Conservation (phyloP, 1,284 basidiomycete genomes). For the Ganoderma meredithae region DNA sequence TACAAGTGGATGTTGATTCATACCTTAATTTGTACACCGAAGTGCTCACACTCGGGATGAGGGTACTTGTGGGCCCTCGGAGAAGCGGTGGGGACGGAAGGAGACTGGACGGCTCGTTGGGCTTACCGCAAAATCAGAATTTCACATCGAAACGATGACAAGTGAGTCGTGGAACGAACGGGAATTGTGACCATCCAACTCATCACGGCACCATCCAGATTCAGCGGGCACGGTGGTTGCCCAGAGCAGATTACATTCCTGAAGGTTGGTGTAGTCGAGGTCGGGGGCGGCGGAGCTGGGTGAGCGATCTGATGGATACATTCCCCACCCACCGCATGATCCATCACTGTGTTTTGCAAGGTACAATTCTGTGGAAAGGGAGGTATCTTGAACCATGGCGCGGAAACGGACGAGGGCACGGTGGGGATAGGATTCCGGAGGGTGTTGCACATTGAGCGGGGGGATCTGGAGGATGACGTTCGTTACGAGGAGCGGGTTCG, state of each 20-base stretch:
- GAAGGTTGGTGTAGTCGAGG: slow-evolving; percentile 58
- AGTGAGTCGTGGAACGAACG: slow-evolving; percentile 11
- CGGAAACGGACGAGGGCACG: slow-evolving; percentile 71
- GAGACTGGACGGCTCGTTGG: neutral
- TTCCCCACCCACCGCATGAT: slow-evolving; percentile 74
- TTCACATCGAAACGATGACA: neutral
- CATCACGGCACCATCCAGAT: slow-evolving; percentile 53
- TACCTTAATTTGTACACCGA: slow-evolving; percentile 77
- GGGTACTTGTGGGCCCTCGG: slow-evolving; percentile 65
- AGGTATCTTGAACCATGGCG: slow-evolving; percentile 84
- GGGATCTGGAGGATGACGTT: slow-evolving; percentile 55
- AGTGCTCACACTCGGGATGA: slow-evolving; percentile 54
- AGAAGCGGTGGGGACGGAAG: neutral
- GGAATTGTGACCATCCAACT: slow-evolving; percentile 42
- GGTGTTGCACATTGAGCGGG: slow-evolving; percentile 51
- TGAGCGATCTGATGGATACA: slow-evolving; percentile 43
- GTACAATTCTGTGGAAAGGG: slow-evolving; percentile 74
- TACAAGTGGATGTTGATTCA: no score
- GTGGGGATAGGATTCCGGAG: slow-evolving; percentile 55
- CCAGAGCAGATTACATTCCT: slow-evolving; percentile 72
- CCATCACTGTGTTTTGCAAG: slow-evolving; percentile 53
- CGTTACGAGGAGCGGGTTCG: neutral
- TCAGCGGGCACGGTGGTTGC: slow-evolving; percentile 75
- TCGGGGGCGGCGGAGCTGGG: slow-evolving; percentile 37
- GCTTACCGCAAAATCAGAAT: neutral